Evolutionary conservation across 2,329 filamentous ascomycete species (phyloP).

Genomic region (Sporothrix brasiliensis): DNA sequence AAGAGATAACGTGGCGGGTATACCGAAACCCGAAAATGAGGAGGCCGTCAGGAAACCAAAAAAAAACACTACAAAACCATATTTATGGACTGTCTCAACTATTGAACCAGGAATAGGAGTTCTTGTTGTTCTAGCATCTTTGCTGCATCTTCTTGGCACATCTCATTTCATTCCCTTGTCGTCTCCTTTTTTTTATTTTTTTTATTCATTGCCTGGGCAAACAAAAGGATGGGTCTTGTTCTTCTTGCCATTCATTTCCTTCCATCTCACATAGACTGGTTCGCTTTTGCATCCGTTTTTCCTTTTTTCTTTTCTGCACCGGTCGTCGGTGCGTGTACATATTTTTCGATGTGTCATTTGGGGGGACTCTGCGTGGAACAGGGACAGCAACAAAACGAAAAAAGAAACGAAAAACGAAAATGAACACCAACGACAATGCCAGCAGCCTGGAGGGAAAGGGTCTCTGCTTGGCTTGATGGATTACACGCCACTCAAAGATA

Average conservation of each 20-base stretch:
- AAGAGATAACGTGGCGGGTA: neutral
- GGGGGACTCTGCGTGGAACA: neutral
- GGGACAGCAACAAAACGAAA: slow-evolving; percentile 13
- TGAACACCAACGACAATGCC: slow-evolving; percentile 17
- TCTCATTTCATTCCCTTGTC: neutral
- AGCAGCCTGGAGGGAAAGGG: neutral
- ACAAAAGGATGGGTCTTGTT: slow-evolving; percentile 11
- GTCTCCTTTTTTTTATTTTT: neutral
- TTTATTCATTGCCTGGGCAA: slow-evolving; percentile 12
- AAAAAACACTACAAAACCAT: neutral
- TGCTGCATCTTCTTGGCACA: slow-evolving; percentile 9
- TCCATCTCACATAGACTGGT: slow-evolving; percentile 18
- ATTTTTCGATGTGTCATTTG: slow-evolving; percentile 16
- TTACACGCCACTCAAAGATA: slow-evolving; percentile 27
- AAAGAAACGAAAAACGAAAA: slow-evolving; percentile 26
- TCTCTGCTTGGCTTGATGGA: neutral
- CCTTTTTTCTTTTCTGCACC: neutral
- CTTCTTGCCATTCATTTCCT: neutral
- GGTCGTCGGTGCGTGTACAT: slow-evolving; percentile 22
- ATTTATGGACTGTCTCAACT: neutral
- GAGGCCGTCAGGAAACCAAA: slow-evolving; percentile 1
- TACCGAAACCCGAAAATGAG: neutral
- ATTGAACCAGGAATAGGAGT: neutral
- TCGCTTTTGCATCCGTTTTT: neutral
- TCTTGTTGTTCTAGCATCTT: neutral